These are phyloP conservation scores for Backusella parvicylindrica DNA, from an alignment of 192 early-diverging fungal species.

Conservation along the genomic window DNA sequence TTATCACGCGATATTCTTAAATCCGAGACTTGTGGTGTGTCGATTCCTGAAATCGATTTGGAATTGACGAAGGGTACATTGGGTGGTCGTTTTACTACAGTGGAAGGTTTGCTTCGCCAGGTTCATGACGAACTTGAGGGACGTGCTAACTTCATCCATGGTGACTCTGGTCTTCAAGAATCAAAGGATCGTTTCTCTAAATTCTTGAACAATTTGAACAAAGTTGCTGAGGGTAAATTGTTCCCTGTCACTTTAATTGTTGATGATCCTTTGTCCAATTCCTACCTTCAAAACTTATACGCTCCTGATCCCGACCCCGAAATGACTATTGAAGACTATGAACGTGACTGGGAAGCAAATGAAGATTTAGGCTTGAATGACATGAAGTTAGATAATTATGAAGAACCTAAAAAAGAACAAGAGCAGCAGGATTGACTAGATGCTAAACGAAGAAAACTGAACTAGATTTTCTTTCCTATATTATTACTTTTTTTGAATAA, in stretches of 20 bases:
- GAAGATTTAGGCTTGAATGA: slow-evolving; percentile 89
- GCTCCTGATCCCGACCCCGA: slow-evolving; percentile 95
- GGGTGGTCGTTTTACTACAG: slow-evolving; percentile 93
- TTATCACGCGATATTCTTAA: slow-evolving; percentile 91
- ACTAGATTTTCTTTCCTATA: neutral
- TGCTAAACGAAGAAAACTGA: neutral
- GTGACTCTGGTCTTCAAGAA: slow-evolving; percentile 63
- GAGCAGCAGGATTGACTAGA: slow-evolving; percentile 8
- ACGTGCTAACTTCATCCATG: slow-evolving; percentile 61
- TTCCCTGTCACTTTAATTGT: slow-evolving; percentile 69
- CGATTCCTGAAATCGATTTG: slow-evolving; percentile 85
- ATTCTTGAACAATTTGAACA: slow-evolving; percentile 71
- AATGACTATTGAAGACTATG: slow-evolving; percentile 83
- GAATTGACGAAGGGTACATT: slow-evolving; percentile 86
- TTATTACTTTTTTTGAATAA: neutral
- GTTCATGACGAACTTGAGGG: slow-evolving; percentile 80
- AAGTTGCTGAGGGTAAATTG: slow-evolving; percentile 56
- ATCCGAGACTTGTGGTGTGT: slow-evolving; percentile 89
- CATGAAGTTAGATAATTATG: slow-evolving; percentile 72
- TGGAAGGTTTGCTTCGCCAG: slow-evolving; percentile 89
- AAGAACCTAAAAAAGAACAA: slow-evolving; percentile 26
- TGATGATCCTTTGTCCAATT: slow-evolving; percentile 90
- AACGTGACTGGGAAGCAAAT: slow-evolving; percentile 86
- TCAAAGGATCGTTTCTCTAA: slow-evolving; percentile 51
- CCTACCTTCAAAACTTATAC: slow-evolving; percentile 89